phyloP scores from a whole-genome alignment of 345 rosid genomes.

The Brassica rapa region DNA sequence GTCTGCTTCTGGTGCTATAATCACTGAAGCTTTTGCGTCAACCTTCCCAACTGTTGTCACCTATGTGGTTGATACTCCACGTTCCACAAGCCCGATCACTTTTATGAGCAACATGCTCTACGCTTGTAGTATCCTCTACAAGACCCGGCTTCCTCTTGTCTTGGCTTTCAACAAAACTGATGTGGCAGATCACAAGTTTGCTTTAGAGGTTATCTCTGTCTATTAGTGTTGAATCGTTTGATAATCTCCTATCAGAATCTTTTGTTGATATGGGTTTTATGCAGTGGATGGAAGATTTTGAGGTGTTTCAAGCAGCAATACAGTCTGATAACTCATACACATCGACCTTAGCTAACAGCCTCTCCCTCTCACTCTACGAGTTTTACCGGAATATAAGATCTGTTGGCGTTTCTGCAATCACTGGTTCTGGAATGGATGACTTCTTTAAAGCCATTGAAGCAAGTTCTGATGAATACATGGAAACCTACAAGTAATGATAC shows the following conservation, averaged over 20 bases:
- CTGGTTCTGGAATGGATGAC: conserved; percentile 78
- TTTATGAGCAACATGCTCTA: conserved; percentile 90
- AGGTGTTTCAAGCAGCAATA: conserved; percentile 68
- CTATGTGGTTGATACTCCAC: conserved; percentile 83
- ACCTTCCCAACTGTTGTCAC: conserved; percentile 79
- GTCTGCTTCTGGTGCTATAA: conserved; percentile 94
- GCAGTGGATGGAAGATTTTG: conserved; percentile 90
- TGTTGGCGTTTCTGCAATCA: conserved; percentile 80
- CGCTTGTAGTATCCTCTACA: conserved; percentile 84
- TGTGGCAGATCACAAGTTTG: conserved; percentile 82
- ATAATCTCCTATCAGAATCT: background rate
- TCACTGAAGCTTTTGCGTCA: conserved; percentile 87
- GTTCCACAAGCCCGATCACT: conserved; percentile 69
- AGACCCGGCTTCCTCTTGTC: conserved; percentile 75
- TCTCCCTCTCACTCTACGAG: conserved; percentile 64
- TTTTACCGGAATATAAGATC: conserved; percentile 67
- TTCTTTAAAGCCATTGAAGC: conserved; percentile 73
- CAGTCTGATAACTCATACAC: conserved; percentile 62
- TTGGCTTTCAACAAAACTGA: conserved; percentile 82
- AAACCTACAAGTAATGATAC: conserved; percentile 60
- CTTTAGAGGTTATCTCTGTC: conserved; percentile 57
- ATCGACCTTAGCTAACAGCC: conserved; percentile 70
- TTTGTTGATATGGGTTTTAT: background rate
- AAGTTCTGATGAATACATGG: conserved; percentile 75
- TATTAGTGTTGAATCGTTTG: background rate